Percentiles rank a stretch among this genome's conserved stretches.
phyloP scores from a whole-genome alignment of 1,139 yeast species.

The Protomyces inundatus region DNA sequence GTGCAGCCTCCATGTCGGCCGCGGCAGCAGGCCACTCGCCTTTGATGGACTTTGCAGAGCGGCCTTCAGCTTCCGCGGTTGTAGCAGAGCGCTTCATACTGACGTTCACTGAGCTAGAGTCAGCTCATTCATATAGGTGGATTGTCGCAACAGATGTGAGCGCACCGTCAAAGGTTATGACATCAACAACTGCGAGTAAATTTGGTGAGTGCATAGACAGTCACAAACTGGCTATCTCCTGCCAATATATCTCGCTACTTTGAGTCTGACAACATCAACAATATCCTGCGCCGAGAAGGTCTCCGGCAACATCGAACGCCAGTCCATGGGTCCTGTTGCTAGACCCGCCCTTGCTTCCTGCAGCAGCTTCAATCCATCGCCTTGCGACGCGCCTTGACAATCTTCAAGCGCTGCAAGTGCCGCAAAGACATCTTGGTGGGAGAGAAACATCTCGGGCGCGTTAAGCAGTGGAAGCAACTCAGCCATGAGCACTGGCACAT shows the following conservation, averaged over 20 bases:
- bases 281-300: slow-evolving; percentile 3
- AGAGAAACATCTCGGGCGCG: not conserved
- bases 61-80: not conserved
- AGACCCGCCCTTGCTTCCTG: not conserved
- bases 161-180: no score
- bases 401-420: slow-evolving; percentile 15
- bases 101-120: not conserved
- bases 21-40: slow-evolving; percentile 22
- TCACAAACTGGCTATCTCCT: not conserved
- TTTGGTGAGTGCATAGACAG: no score
- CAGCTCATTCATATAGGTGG: no score
- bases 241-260: slow-evolving; percentile 3
- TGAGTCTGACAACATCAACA: slow-evolving; percentile 8
- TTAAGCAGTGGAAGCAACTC: slow-evolving; percentile 16
- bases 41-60: not conserved
- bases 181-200: no score
- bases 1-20: slow-evolving; percentile 1
- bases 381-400: not conserved
- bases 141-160: no score
- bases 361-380: not conserved
- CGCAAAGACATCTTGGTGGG: slow-evolving; percentile 9
- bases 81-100: not conserved
- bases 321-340: not conserved
- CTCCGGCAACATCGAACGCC: not conserved
- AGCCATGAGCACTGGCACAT: slow-evolving; percentile 11